Percentiles rank a stretch among this genome's conserved stretches.
These are phyloP conservation scores for Hansenula anomala DNA, from an alignment of 1,139 yeast genomes.

Conservation along the genomic window DNA sequence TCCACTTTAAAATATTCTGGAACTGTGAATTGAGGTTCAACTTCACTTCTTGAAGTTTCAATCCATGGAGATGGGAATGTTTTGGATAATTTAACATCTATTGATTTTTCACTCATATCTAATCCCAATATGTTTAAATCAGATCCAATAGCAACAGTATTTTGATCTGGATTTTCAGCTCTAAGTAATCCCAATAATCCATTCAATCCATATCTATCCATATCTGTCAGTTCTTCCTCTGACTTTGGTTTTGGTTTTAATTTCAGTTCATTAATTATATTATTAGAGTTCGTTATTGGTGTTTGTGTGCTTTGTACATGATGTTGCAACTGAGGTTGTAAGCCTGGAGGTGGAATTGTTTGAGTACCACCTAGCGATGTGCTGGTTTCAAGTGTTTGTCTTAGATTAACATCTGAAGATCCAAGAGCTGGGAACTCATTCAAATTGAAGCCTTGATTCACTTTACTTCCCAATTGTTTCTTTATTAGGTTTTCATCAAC, in stretches of 20 bases:
- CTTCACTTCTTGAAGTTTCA: constrained; percentile 84
- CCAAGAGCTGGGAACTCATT: constrained; percentile 26
- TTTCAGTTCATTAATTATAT: not conserved
- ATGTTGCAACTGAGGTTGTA: constrained; percentile 7
- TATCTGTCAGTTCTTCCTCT: constrained; percentile 22
- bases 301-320: not conserved
- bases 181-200: constrained; percentile 67
- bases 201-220: constrained; percentile 68
- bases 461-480: constrained; percentile 5
- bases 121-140: constrained; percentile 75
- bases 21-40: constrained; percentile 72
- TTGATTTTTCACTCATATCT: constrained; percentile 37
- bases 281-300: not conserved
- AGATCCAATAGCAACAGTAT: constrained; percentile 76
- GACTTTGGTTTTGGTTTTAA: constrained; percentile 1
- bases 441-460: constrained; percentile 12
- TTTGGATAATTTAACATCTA: constrained; percentile 48
- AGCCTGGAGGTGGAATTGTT: constrained; percentile 5
- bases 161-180: constrained; percentile 63
- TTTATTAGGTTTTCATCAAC: constrained; percentile 5
- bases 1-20: constrained; percentile 33
- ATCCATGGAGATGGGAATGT: constrained; percentile 93
- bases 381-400: not conserved
- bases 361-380: not conserved
- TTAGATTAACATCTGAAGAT: not conserved